Base-by-base conservation (phyloP, 176 grass and related monocot genomes). In the Eragrostis nindensis region DNA sequence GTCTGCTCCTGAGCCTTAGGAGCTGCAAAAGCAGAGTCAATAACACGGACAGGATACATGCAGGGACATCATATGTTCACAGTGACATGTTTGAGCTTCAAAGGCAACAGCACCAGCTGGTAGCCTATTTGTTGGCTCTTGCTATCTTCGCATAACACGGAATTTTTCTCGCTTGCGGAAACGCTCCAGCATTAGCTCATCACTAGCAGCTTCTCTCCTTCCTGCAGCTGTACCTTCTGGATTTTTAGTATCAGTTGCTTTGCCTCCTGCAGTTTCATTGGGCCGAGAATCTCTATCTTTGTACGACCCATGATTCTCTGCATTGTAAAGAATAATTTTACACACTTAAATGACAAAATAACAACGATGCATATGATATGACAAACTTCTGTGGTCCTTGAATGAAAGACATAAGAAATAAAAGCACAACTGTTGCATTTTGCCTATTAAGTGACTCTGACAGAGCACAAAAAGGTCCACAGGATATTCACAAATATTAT, bases 111-210 rank as follows among this genome's bases (percentile, higher is more conserved):
- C 15, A 6, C 36, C 47, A 85, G 39, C 66, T 55, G 62, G 5
- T 55, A 70, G 40, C 45, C 44, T 66, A 14, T 26, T 41, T 11
- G 21, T n/a, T 26, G 50, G 72, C 55, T 75, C 36, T 71, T 60
- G 21, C 66, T 91, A 91, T 81, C 92, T 88, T 49, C 92, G 89
- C 77, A 89, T 84, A 12, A 40, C 89, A 79, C 86, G 92, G 71
- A 89, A 77, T 87, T 88, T 94, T 82, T 94, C 92, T 82, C 89
- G 83, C 81, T 89, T 94, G 55, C 89, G 92, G 70, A 94, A 94
- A 65, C 92, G 86, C 60, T 91, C 48, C n/a, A 94, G 92, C 84
- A 94, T 82, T 14, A 94, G 71, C 56, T 94, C 76, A 79, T 94
- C 92, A 7, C 86, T 94, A 61, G 92, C 92, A 84, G 89, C 86